Evolutionary conservation across 768 basidiomycete species (phyloP), one percentile per base, ranked within the genome.

Genomic region (Suillus fuscotomentosus): DNA sequence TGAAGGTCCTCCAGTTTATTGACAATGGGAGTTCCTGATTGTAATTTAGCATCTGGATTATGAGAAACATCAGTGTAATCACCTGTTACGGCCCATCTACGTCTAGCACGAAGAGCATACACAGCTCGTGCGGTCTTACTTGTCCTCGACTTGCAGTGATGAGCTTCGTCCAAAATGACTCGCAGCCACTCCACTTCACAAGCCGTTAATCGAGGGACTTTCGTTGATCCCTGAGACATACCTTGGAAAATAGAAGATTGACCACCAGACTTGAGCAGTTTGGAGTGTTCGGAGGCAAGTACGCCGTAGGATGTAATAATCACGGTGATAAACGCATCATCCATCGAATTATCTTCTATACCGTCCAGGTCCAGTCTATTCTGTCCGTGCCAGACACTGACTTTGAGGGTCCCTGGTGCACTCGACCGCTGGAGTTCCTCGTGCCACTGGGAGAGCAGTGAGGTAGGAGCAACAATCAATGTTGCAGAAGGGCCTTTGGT

Each of bases 271-370:
- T 86, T 89, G 66, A 88, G 86, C 63, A 81, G 78, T 73, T 88
- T 91, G 1, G 87, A 84, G 70, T 91, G 92, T 71, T 99, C 96
- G 24, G 93, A 94, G n/a, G 87, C 89, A 39, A 99, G 77, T 14
- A 91, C 90, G 0, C 96, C 96, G 70, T 98, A 99, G 27, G 92
- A 95, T 0, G 95, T 98, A 61, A 98, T 84, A 36, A 98, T 82
- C n/a, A 97, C 84, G 62, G 89, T 88, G 63, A 92, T 84, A 11
- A 80, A 78, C n/a, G 73, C 74, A 63, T 80, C 76, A 36, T 75
- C 71, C 3, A 83, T 85, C n/a, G 84, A 80, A 15, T 85, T 85
- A 50, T 82, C 82, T 62, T 86, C 83, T 13, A 90, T 66, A 64
- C 80, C 73, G 60, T 91, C 87, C 38, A 97, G 72, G 70, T 93